Evolutionary conservation across 2,329 filamentous ascomycete genomes (phyloP).

Genomic region (Dactylellina drechsleri): DNA sequence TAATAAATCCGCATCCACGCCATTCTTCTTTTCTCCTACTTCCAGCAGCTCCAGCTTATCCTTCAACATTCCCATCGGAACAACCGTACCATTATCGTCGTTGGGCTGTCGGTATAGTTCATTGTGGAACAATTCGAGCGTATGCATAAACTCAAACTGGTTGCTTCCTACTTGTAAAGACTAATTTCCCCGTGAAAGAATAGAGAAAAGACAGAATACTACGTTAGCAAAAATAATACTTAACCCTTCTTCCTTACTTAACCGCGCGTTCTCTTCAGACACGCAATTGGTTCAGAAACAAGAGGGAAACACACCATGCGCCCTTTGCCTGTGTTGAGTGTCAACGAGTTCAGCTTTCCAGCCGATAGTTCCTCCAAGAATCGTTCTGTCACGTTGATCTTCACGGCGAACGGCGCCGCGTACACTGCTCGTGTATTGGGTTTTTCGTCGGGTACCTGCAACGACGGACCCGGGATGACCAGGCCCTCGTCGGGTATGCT

Average conservation of each 20-base stretch:
- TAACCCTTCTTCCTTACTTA: constrained; percentile 36
- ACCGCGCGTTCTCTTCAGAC: constrained; percentile 26
- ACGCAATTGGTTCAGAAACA: constrained; percentile 51
- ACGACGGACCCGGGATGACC: constrained; percentile 49
- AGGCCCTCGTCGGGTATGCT: constrained; percentile 51
- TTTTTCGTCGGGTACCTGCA: constrained; percentile 54
- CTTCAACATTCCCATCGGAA: constrained; percentile 44
- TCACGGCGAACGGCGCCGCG: constrained; percentile 52
- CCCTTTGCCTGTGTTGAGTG: constrained; percentile 53
- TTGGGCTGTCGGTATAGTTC: constrained; percentile 49
- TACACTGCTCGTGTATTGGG: constrained; percentile 48
- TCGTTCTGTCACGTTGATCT: constrained; percentile 53
- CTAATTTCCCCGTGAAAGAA: constrained; percentile 27
- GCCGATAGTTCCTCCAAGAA: constrained; percentile 51
- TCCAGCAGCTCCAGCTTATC: constrained; percentile 53
- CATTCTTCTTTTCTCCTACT: constrained; percentile 50
- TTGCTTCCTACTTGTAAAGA: constrained; percentile 53
- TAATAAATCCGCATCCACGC: constrained; percentile 36
- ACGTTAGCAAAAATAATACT: constrained; percentile 44
- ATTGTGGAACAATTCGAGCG: constrained; percentile 47
- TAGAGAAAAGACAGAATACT: constrained; percentile 5
- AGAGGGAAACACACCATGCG: constrained; percentile 54
- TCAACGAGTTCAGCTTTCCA: constrained; percentile 45
- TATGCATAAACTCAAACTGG: constrained; percentile 53
- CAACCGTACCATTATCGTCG: constrained; percentile 27